A percentile compares a stretch with the other conserved stretches of the same genome.
These are phyloP conservation scores for Williopsis jadinii DNA, from an alignment of 1,139 yeast species.

Conservation along the genomic window DNA sequence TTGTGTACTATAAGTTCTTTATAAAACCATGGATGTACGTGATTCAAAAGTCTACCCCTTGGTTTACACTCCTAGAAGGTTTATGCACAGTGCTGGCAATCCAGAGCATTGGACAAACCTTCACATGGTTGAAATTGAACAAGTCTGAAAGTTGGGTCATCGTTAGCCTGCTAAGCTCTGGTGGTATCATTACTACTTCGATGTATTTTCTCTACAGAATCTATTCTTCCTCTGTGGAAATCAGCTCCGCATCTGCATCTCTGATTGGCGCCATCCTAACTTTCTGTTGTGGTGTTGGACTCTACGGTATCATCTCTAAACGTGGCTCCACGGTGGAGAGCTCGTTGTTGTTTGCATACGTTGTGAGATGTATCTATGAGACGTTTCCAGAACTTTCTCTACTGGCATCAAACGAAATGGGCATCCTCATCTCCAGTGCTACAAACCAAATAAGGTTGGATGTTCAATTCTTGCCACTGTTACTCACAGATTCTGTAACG, in stretches of 20 bases:
- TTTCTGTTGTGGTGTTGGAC: constrained; percentile 62
- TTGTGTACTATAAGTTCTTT: constrained; percentile 28
- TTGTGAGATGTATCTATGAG: constrained; percentile 87
- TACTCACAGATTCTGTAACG: constrained; percentile 20
- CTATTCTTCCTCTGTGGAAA: constrained; percentile 63
- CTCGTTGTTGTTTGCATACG: constrained; percentile 78
- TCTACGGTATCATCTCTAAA: constrained; percentile 78
- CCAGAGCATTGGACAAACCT: constrained; percentile 84
- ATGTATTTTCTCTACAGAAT: constrained; percentile 77
- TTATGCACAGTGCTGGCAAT: constrained; percentile 83
- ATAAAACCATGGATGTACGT: constrained; percentile 62
- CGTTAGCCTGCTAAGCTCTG: constrained; percentile 64
- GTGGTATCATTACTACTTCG: constrained; percentile 68
- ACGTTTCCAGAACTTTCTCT: constrained; percentile 75
- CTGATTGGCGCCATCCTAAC: constrained; percentile 82
- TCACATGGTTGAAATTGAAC: constrained; percentile 54
- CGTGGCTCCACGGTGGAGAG: constrained; percentile 87
- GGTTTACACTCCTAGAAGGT: constrained; percentile 86
- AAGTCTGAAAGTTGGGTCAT: constrained; percentile 73
- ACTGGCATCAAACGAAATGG: constrained; percentile 33
- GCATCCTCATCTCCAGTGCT: constrained; percentile 27
- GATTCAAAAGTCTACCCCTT: constrained; percentile 75
- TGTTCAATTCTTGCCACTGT: constrained; percentile 16
- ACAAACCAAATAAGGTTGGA: constrained; percentile 24
- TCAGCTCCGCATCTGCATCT: constrained; percentile 71